phyloP scores from a whole-genome alignment of 2,329 filamentous ascomycete species.

The Ophiostoma montium region DNA sequence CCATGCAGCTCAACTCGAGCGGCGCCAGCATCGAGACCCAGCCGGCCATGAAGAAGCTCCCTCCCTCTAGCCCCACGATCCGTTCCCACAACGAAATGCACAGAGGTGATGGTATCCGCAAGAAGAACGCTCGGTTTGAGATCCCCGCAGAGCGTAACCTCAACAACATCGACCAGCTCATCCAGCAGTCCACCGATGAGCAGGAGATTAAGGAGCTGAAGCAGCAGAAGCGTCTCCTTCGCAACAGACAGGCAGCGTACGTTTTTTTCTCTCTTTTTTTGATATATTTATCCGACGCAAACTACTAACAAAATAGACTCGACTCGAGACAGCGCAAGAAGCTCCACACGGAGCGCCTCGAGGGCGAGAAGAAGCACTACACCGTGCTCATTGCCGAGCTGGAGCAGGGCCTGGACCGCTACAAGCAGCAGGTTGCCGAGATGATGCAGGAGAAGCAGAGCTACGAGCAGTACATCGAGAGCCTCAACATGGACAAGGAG shows the following conservation, averaged over 20 bases:
- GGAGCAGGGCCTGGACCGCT: constrained; percentile 59
- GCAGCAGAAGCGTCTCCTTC: constrained; percentile 87
- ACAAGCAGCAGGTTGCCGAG: constrained; percentile 57
- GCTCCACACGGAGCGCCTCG: constrained; percentile 89
- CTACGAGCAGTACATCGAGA: constrained; percentile 60
- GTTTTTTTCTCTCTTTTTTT: constrained; percentile 24
- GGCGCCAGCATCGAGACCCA: constrained; percentile 30
- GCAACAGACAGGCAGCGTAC: constrained; percentile 95
- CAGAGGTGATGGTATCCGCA: constrained; percentile 79
- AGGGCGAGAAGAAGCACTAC: constrained; percentile 92
- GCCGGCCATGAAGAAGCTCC: constrained; percentile 43
- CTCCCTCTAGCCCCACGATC: constrained; percentile 52
- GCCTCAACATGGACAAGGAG: constrained; percentile 73
- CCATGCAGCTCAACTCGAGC: constrained; percentile 9
- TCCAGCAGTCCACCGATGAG: constrained; percentile 75
- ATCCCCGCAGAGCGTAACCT: constrained; percentile 90
- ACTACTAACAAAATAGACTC: constrained; percentile 40
- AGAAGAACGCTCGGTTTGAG: constrained; percentile 98
- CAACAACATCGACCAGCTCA: constrained; percentile 87
- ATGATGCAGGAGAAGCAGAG: constrained; percentile 61
- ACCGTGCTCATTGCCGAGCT: constrained; percentile 61
- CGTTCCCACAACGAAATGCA: constrained; percentile 64
- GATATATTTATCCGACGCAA: too few relatives aligned
- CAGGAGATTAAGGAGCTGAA: constrained; percentile 96
- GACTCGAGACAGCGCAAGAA: constrained; percentile 97